phyloP scores from a whole-genome alignment of 2,329 filamentous ascomycete genomes.

The Truncatella angustata region DNA sequence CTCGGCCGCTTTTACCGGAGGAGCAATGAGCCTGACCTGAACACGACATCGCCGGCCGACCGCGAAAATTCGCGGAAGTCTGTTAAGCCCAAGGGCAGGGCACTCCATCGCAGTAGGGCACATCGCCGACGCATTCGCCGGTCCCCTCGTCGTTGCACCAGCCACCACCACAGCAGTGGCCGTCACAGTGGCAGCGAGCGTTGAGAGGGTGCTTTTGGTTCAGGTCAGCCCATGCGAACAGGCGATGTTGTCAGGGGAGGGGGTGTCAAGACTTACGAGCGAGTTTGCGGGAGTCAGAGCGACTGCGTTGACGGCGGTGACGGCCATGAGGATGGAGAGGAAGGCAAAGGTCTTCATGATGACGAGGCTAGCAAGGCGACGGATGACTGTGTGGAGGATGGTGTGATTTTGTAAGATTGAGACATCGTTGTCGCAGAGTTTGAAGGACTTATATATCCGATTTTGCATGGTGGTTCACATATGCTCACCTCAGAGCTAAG shows the following conservation, averaged over 20 bases:
- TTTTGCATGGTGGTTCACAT: not conserved
- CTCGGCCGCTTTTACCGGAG: too few species aligned
- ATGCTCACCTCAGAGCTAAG: not conserved
- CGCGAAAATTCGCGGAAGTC: too few species aligned
- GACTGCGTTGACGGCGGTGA: not conserved
- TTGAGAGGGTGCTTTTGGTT: not conserved
- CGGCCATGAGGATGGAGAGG: not conserved
- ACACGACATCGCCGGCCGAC: too few species aligned
- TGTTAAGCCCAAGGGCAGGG: not conserved
- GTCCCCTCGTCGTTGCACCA: not conserved
- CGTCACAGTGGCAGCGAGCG: not conserved
- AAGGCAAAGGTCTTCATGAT: not conserved
- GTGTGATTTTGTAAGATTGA: too few species aligned
- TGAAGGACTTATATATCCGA: too few species aligned
- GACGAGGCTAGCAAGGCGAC: too few species aligned
- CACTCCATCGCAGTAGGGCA: conserved; percentile 3
- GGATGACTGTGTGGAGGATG: too few species aligned
- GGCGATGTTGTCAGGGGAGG: too few species aligned
- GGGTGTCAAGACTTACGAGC: not conserved
- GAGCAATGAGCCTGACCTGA: too few species aligned
- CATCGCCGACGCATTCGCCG: not conserved
- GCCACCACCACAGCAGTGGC: not conserved
- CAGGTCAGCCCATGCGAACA: not conserved
- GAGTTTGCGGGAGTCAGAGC: not conserved
- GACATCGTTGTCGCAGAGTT: too few species aligned